Evolutionary conservation across 2,329 filamentous ascomycete species (phyloP).

Genomic region (Bipolaris cookei): DNA sequence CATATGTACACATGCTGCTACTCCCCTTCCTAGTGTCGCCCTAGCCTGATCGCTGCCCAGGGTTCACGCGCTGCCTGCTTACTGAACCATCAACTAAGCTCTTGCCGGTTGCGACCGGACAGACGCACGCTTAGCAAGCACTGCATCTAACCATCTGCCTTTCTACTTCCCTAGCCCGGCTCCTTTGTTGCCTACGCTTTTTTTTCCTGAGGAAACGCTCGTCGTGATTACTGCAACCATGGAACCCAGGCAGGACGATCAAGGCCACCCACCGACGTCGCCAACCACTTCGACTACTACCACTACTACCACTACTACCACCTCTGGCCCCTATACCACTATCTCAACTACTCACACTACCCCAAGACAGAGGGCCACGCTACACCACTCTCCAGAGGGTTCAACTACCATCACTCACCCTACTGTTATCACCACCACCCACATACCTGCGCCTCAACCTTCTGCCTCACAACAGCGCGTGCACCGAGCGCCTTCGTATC

Average conservation of each 20-base stretch:
- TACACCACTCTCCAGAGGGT: constrained; percentile 30
- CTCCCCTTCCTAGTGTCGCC: constrained; percentile 6
- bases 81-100: constrained; percentile 26
- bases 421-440: constrained; percentile 39
- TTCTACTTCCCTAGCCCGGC: constrained; percentile 10
- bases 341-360: constrained; percentile 33
- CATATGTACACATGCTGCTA: not conserved
- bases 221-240: constrained; percentile 13
- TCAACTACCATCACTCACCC: constrained; percentile 37
- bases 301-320: constrained; percentile 32
- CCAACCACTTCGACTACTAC: constrained; percentile 33
- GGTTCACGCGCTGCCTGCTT: constrained; percentile 15
- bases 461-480: constrained; percentile 16
- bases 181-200: not conserved
- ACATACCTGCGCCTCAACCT: constrained; percentile 18
- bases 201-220: not conserved
- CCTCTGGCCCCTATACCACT: constrained; percentile 36
- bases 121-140: constrained; percentile 21
- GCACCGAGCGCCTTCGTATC: constrained; percentile 6
- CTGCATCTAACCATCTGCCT: constrained; percentile 7
- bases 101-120: constrained; percentile 26
- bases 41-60: constrained; percentile 9
- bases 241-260: constrained; percentile 20
- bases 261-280: constrained; percentile 16
- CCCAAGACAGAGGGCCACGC: constrained; percentile 25